Base-by-base conservation (phyloP, 192 early-diverging fungal species). In the Martensiomyces pterosporus region DNA sequence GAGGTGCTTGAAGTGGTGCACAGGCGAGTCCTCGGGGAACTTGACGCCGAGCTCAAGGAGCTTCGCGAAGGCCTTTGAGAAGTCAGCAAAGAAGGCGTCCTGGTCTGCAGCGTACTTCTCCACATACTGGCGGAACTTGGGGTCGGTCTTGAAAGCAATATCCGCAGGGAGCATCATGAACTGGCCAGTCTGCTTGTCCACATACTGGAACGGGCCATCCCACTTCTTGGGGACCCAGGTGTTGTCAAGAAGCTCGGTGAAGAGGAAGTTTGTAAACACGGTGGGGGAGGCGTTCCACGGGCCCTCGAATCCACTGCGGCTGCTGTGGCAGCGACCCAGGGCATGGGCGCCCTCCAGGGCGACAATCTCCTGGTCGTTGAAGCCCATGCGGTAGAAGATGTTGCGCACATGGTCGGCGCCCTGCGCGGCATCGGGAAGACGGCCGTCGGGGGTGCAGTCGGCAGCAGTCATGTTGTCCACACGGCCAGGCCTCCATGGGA, bases 201-300 rank as follows among this genome's bases (percentile, higher is more conserved):
- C 85, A 61, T 73, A 95, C 77, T 97, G 94, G 76, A 82, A 76
- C 6, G 89, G 86, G 12, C 92, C 92, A 41, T 74, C 62, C 83
- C 86, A 89, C 74, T 84, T 81, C 66, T 82, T 84, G 60, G 83
- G 80, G 16, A 83, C 75, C 92, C 94, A 97, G 42, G 83, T 79
- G 57, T 88, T 84, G 16, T 77, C 63, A 23, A 89, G 65, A 15
- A 97, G 79, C 57, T 82, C 82, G 36, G 81, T 92, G 75, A 66
- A 97, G 75, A 82, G 94, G 35, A 82, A 80, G 78, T 97, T 97
- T 54, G 89, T 87, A 73, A 97, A 92, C 33, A 79, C 66, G 2
- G 85, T 96, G 10, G 93, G 92, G 9, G 88, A 81, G 55, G 83
- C 77, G 42, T 86, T 91, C 94, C 94, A 98, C 12, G 92, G 88